These are phyloP conservation scores for Nothophoma quercina DNA, from an alignment of 2,329 filamentous ascomycete species.

Conservation along the genomic window DNA sequence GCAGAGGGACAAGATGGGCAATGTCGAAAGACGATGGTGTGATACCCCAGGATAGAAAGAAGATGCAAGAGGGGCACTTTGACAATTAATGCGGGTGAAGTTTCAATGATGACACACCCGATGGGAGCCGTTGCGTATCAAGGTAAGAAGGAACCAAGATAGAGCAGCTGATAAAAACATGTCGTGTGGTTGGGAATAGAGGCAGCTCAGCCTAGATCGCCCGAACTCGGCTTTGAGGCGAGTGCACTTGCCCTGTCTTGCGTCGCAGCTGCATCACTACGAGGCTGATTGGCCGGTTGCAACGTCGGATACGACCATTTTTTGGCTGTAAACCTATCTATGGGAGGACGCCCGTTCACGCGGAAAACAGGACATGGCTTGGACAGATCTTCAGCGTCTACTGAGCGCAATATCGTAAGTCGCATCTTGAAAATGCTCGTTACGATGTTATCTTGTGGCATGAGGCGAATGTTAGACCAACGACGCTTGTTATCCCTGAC, in stretches of 20 bases:
- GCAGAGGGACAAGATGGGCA: constrained; percentile 16
- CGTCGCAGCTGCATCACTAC: constrained; percentile 27
- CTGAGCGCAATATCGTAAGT: constrained; percentile 12
- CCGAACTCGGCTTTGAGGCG: constrained; percentile 30
- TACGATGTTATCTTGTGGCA: constrained; percentile 12
- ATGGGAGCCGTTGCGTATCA: constrained; percentile 37
- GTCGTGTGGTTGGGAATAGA: constrained; percentile 28
- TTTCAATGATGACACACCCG: constrained; percentile 32
- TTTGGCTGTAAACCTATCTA: constrained; percentile 23
- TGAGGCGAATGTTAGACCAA: constrained; percentile 19
- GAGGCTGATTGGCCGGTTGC: constrained; percentile 31
- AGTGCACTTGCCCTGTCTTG: constrained; percentile 16
- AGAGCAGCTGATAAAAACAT: constrained; percentile 41
- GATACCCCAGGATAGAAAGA: constrained; percentile 24
- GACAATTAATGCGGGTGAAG: constrained; percentile 25
- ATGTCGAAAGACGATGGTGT: constrained; percentile 30
- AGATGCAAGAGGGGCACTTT: constrained; percentile 12
- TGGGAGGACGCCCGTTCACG: constrained; percentile 35
- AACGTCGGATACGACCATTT: constrained; percentile 2
- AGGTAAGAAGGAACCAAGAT: constrained; percentile 30
- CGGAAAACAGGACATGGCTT: constrained; percentile 36
- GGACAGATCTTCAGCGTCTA: constrained; percentile 15
- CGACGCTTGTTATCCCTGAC: constrained; percentile 14
- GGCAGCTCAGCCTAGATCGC: constrained; percentile 26
- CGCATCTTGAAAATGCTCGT: constrained; percentile 9